phyloP scores from a whole-genome alignment of 108 stramenopile genomes.

The Cyclotella atomus region DNA sequence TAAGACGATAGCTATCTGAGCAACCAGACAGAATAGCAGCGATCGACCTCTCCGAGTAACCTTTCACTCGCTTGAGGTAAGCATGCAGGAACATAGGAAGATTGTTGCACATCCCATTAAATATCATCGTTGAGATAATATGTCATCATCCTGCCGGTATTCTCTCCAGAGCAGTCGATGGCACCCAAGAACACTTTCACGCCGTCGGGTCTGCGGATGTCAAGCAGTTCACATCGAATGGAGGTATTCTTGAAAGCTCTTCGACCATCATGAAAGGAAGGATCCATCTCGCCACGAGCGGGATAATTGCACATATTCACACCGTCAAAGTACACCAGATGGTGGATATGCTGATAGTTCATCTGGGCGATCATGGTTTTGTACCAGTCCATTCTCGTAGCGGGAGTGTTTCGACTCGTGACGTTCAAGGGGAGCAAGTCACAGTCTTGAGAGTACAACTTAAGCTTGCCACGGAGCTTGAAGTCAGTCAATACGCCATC shows the following conservation, averaged over 20 bases:
- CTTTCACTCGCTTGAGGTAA: not conserved
- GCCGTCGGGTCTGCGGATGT: not conserved
- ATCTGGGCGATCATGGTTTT: not conserved
- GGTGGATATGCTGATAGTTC: slow-evolving; percentile 1
- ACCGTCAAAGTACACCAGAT: not conserved
- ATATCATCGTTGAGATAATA: slow-evolving; percentile 1
- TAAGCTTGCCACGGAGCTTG: not conserved
- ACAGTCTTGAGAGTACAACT: not conserved
- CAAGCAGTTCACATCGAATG: not conserved
- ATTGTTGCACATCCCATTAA: not conserved
- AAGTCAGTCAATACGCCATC: not conserved
- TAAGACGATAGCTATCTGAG: not conserved
- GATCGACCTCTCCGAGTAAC: not conserved
- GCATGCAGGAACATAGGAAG: not conserved
- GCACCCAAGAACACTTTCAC: slow-evolving; percentile 1
- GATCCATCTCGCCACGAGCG: not conserved
- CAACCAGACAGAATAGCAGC: not conserved
- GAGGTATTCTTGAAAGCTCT: not conserved
- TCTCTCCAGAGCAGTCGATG: not conserved
- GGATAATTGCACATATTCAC: not conserved
- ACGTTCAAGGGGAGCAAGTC: not conserved
- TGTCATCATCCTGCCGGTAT: not conserved
- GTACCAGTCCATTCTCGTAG: not conserved
- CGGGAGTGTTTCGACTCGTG: not conserved
- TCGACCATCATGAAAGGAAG: not conserved